Conservation (phyloP, 108 stramenopile genomes). For the Asterionellopsis glacialis region DNA sequence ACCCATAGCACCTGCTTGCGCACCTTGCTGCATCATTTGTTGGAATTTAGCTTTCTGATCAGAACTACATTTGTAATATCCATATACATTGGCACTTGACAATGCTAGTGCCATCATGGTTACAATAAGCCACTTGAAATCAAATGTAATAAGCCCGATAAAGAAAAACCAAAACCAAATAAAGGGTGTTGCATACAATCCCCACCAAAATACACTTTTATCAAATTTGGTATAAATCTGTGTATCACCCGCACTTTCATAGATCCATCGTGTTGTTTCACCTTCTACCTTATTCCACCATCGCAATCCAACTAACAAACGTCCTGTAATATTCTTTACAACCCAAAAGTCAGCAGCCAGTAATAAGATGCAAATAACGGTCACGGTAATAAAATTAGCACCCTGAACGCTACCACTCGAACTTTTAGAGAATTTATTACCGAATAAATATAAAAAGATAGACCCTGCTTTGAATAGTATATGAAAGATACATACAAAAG, state of each 20-base stretch:
- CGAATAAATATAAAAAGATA: slow-evolving; percentile 85
- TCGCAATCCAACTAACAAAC: slow-evolving; percentile 88
- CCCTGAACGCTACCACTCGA: slow-evolving; percentile 7
- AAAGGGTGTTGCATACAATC: slow-evolving; percentile 82
- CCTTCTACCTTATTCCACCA: slow-evolving; percentile 97
- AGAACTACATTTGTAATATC: slow-evolving; percentile 92
- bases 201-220: slow-evolving; percentile 87
- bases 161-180: slow-evolving; percentile 72
- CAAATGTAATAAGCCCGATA: slow-evolving; percentile 69
- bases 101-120: slow-evolving; percentile 76
- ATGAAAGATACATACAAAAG: slow-evolving; percentile 86
- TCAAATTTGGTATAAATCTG: slow-evolving; percentile 65
- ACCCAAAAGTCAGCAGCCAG: slow-evolving; percentile 97
- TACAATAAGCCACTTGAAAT: slow-evolving; percentile 87
- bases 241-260: slow-evolving; percentile 58
- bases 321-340: slow-evolving; percentile 88
- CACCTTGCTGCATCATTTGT: slow-evolving; percentile 63
- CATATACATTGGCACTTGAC: slow-evolving; percentile 87
- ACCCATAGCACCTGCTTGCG: slow-evolving; percentile 58
- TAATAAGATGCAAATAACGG: slow-evolving; percentile 88
- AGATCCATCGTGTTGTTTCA: slow-evolving; percentile 87
- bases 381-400: slow-evolving; percentile 82
- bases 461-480: slow-evolving; percentile 87
- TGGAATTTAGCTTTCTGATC: slow-evolving; percentile 78
- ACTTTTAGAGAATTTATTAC: slow-evolving; percentile 47